These are phyloP conservation scores for Diaporthe capsici DNA, from an alignment of 2,329 filamentous ascomycete genomes.

Conservation along the genomic window DNA sequence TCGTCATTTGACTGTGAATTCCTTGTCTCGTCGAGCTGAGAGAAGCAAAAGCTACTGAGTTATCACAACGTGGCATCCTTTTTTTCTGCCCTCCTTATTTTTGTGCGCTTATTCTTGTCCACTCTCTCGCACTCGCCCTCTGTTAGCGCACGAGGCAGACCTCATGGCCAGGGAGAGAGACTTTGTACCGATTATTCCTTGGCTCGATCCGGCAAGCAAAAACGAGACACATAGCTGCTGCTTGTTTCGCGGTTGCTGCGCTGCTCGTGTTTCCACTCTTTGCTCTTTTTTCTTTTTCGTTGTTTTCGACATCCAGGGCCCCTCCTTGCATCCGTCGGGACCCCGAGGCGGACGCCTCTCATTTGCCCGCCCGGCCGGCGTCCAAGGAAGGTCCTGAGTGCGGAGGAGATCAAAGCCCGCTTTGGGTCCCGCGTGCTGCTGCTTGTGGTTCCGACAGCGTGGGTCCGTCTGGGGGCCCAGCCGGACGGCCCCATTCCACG, in stretches of 20 bases:
- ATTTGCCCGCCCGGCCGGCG: constrained; percentile 16
- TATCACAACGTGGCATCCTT: constrained; percentile 12
- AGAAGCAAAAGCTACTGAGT: constrained; percentile 15
- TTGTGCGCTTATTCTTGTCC: not conserved
- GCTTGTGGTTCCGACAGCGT: constrained; percentile 20
- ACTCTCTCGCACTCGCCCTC: not conserved
- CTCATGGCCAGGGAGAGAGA: not conserved
- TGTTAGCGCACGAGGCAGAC: not conserved
- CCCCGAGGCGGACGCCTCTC: not conserved
- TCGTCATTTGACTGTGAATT: constrained; percentile 22
- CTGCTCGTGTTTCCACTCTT: not conserved
- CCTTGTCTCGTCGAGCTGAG: not conserved
- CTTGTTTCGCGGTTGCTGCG: not conserved
- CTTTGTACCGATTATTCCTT: not conserved
- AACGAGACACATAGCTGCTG: constrained; percentile 12
- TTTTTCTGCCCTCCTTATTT: not conserved
- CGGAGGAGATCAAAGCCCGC: constrained; percentile 14
- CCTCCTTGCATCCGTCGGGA: constrained; percentile 27
- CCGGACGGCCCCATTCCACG: constrained; percentile 32
- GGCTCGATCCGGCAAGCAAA: constrained; percentile 22
- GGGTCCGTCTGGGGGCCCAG: constrained; percentile 14
- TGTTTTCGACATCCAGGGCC: not conserved
- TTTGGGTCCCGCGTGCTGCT: constrained; percentile 6
- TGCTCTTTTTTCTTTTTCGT: not conserved
- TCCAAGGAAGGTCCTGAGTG: not conserved